These are phyloP conservation scores for Coprinellus micaceus DNA, from an alignment of 768 basidiomycete species.

Conservation along the genomic window DNA sequence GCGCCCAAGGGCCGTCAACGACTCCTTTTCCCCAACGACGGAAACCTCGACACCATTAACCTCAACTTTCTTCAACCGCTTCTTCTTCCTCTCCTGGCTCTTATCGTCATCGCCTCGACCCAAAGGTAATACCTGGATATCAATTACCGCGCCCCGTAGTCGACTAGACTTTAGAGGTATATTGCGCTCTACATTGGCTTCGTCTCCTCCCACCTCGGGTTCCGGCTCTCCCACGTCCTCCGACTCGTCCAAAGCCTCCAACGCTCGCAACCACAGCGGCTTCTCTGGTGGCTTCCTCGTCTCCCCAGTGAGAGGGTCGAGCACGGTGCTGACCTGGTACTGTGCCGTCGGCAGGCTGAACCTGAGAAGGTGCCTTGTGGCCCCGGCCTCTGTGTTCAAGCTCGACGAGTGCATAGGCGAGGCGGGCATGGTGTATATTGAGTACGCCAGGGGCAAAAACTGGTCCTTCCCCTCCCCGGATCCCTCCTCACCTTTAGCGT, in stretches of 20 bases:
- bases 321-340: slow-evolving; percentile 69
- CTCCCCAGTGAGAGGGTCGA: slow-evolving; percentile 79
- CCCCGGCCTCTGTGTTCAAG: slow-evolving; percentile 39
- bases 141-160: slow-evolving; percentile 40
- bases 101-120: slow-evolving; percentile 14
- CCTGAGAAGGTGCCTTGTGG: slow-evolving; percentile 74
- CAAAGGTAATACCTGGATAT: slow-evolving; percentile 51
- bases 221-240: not conserved
- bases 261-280: slow-evolving; percentile 71
- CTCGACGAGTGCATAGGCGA: slow-evolving; percentile 79
- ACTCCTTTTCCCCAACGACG: slow-evolving; percentile 74
- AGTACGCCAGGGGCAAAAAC: slow-evolving; percentile 52
- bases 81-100: slow-evolving; percentile 23
- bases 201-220: not conserved
- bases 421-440: slow-evolving; percentile 73
- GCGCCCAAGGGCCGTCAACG: slow-evolving; percentile 62
- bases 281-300: slow-evolving; percentile 53
- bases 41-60: slow-evolving; percentile 50
- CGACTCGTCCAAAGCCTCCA: slow-evolving; percentile 37
- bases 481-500: slow-evolving; percentile 7
- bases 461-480: slow-evolving; percentile 17
- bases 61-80: slow-evolving; percentile 31
- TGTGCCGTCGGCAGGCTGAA: slow-evolving; percentile 80
- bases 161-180: not conserved
- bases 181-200: no score